phyloP scores from a whole-genome alignment of 495 filamentous ascomycete species.

The Aspergillus sclerotiicarbonarius region DNA sequence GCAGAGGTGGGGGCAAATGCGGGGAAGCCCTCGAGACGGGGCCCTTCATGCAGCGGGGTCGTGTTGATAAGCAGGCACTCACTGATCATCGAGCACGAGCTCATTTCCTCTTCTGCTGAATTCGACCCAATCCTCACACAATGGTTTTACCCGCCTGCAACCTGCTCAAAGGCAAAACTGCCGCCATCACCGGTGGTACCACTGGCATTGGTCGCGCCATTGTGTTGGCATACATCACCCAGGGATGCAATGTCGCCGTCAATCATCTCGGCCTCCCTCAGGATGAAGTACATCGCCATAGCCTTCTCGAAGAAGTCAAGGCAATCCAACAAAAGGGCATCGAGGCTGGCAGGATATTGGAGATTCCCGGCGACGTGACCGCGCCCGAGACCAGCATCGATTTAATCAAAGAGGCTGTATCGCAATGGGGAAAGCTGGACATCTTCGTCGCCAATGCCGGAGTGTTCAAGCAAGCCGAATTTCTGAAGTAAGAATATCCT shows the following conservation, averaged over 20 bases:
- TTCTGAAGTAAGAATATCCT: slow-evolving; percentile 60
- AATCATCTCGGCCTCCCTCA: slow-evolving; percentile 60
- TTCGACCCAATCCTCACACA: background rate
- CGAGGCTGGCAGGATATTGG: slow-evolving; percentile 52
- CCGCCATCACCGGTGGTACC: slow-evolving; percentile 68
- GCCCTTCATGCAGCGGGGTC: background rate
- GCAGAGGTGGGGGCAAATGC: background rate
- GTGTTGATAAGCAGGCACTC: background rate
- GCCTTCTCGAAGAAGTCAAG: slow-evolving; percentile 46
- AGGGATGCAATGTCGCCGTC: slow-evolving; percentile 62
- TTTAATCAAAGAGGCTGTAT: slow-evolving; percentile 53
- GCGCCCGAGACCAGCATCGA: slow-evolving; percentile 51
- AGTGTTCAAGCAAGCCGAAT: slow-evolving; percentile 75
- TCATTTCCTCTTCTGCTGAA: background rate
- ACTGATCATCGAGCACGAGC: background rate
- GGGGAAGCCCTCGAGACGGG: background rate
- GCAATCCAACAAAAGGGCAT: slow-evolving; percentile 38
- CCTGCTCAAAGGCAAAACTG: slow-evolving; percentile 57
- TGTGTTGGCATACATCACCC: slow-evolving; percentile 54
- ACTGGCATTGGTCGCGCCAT: slow-evolving; percentile 74
- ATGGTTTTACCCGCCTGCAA: background rate
- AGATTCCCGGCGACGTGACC: slow-evolving; percentile 60
- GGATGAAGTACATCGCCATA: slow-evolving; percentile 45
- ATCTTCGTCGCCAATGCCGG: slow-evolving; percentile 82
- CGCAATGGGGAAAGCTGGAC: slow-evolving; percentile 59